Base-by-base conservation (phyloP, 2,329 filamentous ascomycete genomes). In the Aspergillus texensis region DNA sequence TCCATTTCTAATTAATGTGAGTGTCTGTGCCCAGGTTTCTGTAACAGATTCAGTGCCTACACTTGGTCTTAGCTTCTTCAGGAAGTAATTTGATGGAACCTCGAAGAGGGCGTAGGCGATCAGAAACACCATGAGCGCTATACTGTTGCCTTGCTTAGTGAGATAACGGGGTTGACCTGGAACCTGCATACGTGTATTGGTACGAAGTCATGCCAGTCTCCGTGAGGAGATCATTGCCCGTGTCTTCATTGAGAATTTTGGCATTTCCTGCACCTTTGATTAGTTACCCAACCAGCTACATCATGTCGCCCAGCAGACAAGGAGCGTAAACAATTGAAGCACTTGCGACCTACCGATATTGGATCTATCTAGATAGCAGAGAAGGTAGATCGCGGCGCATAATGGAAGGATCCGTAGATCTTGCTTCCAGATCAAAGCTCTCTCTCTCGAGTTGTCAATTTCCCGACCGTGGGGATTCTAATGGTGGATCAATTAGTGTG, bases 341-440 rank as follows among this genome's bases (percentile, higher is more conserved):
- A 21, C 21, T 55, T 12, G 21, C 19, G 11, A 65, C 69, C 54
- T 62, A 81, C 88, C 88, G 62, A 91, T 91, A 74, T 91, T 91
- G 61, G 86, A 85, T 50, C 87, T 82, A 75, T 91, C 89, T 28
- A 91, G 83, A 72, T 89, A 91, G 75, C 86, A 89, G 26, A 91
- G 82, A 53, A 91, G 81, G 74, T 90, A 92, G 57, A 91, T 89
- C 58, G 75, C 79, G 8, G 86, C 85, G n/a, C 82, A 86, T 16
- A 91, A 77, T 1, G 89, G 88, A 16, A 91, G 79, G 62, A 91
- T 89, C 60, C 85, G 82, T 21, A 85, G 63, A 72, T 91, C 89
- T 70, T 90, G 87, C 69, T 86, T 88, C 76, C 83, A 78, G 28
- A 87, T 65, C 8, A 87, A 78, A 9, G 71, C 68, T 63, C 65